phyloP scores from a whole-genome alignment of 2,329 filamentous ascomycete genomes.

The Elsinoe perseae region DNA sequence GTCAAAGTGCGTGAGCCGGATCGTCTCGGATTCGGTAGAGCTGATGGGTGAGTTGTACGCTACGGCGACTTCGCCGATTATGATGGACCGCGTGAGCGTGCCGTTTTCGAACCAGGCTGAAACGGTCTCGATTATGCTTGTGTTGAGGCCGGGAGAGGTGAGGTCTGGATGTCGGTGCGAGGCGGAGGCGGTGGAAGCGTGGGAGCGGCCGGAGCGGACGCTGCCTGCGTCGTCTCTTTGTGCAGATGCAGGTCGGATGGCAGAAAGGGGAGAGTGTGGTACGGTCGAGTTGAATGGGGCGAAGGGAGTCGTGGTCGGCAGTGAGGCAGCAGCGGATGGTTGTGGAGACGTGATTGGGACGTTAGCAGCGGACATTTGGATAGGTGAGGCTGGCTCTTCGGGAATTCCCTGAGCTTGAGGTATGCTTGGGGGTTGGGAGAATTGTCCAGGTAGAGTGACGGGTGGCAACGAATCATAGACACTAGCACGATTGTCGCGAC shows the following conservation, averaged over 20 bases:
- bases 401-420: conserved; percentile 23
- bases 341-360: conserved; percentile 15
- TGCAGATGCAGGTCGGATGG: conserved; percentile 22
- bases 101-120: conserved; percentile 75
- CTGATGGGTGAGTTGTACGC: conserved; percentile 59
- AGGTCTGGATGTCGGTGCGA: conserved; percentile 72
- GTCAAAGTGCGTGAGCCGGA: conserved; percentile 81
- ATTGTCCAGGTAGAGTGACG: conserved; percentile 29
- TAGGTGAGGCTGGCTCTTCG: conserved; percentile 4
- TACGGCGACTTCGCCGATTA: conserved; percentile 84
- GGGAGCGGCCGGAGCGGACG: conserved; percentile 76
- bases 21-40: conserved; percentile 47
- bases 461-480: conserved; percentile 60
- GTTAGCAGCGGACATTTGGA: conserved; percentile 10
- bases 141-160: conserved; percentile 69
- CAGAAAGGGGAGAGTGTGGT: conserved; percentile 25
- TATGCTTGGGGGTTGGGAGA: conserved; percentile 22
- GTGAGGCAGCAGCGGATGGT: conserved; percentile 6
- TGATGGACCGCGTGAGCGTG: conserved; percentile 59
- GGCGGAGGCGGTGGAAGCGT: conserved; percentile 58
- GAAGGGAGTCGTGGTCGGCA: conserved; percentile 17
- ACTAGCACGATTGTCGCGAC: conserved; percentile 86
- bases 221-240: conserved; percentile 68
- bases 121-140: conserved; percentile 87
- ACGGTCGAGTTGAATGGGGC: conserved; percentile 21